Base-by-base conservation (phyloP, 257 asterid genomes). In the Fraxinus anomala region DNA sequence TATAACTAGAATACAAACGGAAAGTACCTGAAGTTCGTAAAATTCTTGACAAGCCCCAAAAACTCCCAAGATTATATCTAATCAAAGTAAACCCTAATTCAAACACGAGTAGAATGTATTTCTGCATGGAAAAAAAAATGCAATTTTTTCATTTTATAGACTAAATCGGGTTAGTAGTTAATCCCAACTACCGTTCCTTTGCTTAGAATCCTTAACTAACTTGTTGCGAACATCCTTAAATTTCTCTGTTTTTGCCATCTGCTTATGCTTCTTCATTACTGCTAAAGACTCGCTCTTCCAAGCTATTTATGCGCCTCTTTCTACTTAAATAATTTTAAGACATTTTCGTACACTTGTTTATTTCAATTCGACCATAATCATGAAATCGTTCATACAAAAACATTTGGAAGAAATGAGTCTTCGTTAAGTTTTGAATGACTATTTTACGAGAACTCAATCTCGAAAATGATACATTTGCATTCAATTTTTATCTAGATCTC, bases 141-240 rank as follows among this genome's bases (percentile, higher is more conserved):
- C 23, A 61, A 2, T 7, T 23, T 10, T n/a, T 68, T 16, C 69
- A 8, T 73, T 78, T 63, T 76, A 76, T 81, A 81, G 77, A 76
- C 74, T 8, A 26, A 1, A 51, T 9, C 28, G 1, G 72, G 74
- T 56, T 8, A 42, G 80, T 44, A 71, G 28, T 54, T 24, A 14
- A 12, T 39, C 28, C 59, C 59, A 73, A 56, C 33, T 67, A 26
- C 66, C 49, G 9, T 76, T 83, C 69, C 81, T 83, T 83, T 73
- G 81, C 86, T 76, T 83, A 17, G 39, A 82, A 73, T 73, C 24
- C 44, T 24, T 76, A 34, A 30, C 75, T 30, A 74, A 72, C 42
- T 39, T 8, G 42, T 37, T 40, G 6, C 17, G 56, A 31, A 47
- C 26, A 11, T 24, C 72, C 70, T 21, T 42, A 6, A 68, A 44